Conservation (phyloP, 2,329 filamentous ascomycete species). For the Rugonectria rugulosa region DNA sequence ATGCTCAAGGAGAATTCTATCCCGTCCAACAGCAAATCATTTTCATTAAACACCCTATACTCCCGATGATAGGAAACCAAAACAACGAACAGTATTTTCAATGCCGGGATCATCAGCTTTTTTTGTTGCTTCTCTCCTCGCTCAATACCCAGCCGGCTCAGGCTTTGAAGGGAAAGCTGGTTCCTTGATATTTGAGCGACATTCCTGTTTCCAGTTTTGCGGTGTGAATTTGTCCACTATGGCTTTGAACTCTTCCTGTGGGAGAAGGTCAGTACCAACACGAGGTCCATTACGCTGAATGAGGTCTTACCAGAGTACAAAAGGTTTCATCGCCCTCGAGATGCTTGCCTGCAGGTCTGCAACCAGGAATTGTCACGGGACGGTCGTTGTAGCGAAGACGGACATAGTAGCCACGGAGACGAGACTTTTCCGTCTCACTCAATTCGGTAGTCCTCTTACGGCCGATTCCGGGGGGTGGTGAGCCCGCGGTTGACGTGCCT, state of each 20-base stretch:
- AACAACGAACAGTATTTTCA: background rate
- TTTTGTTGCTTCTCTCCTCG: background rate
- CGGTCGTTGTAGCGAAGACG: constrained; percentile 90
- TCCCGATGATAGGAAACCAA: no score
- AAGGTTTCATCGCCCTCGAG: constrained; percentile 86
- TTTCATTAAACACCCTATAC: no score
- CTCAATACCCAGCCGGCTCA: constrained; percentile 61
- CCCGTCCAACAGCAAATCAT: no score
- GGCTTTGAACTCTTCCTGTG: constrained; percentile 83
- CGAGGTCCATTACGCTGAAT: background rate
- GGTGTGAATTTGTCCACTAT: constrained; percentile 93
- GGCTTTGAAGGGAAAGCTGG: constrained; percentile 56
- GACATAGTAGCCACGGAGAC: constrained; percentile 82
- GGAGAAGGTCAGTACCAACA: constrained; percentile 10
- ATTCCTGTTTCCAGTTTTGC: constrained; percentile 72
- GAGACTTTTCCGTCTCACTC: constrained; percentile 62
- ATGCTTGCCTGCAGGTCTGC: constrained; percentile 78
- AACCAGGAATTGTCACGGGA: constrained; percentile 83
- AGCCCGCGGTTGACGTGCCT: constrained; percentile 31
- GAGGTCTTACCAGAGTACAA: constrained; percentile 77
- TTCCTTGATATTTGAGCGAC: constrained; percentile 52
- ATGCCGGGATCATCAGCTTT: background rate
- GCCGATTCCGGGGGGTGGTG: constrained; percentile 58
- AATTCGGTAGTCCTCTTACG: constrained; percentile 67
- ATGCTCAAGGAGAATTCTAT: no score